These are phyloP conservation scores for Zangia roseola DNA, from an alignment of 768 basidiomycete species.

Conservation along the genomic window DNA sequence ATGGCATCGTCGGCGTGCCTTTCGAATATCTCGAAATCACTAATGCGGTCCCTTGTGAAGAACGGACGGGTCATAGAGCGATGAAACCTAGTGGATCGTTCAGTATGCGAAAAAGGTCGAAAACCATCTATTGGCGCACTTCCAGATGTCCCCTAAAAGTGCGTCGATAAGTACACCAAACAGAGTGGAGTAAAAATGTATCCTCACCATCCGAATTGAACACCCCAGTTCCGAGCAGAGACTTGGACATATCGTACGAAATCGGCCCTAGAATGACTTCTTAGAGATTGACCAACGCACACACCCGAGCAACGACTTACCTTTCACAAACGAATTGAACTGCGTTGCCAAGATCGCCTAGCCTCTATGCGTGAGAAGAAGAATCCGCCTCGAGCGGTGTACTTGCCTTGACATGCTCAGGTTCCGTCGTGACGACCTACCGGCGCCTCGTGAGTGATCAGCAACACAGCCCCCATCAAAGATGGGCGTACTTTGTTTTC, in stretches of 20 bases:
- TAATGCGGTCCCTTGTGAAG: slow-evolving; percentile 53
- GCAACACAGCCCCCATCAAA: neutral
- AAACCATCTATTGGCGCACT: slow-evolving; percentile 31
- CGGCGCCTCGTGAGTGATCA: neutral
- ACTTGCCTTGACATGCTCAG: slow-evolving; percentile 44
- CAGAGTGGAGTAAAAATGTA: neutral
- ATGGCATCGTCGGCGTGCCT: slow-evolving; percentile 49
- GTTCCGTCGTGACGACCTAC: slow-evolving; percentile 47
- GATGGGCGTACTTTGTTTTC: slow-evolving; percentile 34
- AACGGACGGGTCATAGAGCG: slow-evolving; percentile 61
- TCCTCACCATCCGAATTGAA: slow-evolving; percentile 54
- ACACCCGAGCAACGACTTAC: slow-evolving; percentile 11
- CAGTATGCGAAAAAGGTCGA: neutral
- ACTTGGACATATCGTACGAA: slow-evolving; percentile 11
- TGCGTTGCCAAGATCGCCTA: slow-evolving; percentile 46
- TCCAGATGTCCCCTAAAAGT: slow-evolving; percentile 55
- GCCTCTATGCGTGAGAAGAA: neutral
- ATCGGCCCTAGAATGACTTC: slow-evolving; percentile 8
- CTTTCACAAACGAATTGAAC: slow-evolving; percentile 44
- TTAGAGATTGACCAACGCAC: slow-evolving; percentile 21
- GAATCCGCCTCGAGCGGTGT: neutral
- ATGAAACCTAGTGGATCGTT: slow-evolving; percentile 44
- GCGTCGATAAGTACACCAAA: neutral
- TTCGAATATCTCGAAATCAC: slow-evolving; percentile 55
- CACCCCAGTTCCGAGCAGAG: slow-evolving; percentile 55